A percentile compares a stretch with the other conserved stretches of the same genome.
These are phyloP conservation scores for Zygosaccharomyces bailii DNA, from an alignment of 805 yeast genomes.

Conservation along the genomic window DNA sequence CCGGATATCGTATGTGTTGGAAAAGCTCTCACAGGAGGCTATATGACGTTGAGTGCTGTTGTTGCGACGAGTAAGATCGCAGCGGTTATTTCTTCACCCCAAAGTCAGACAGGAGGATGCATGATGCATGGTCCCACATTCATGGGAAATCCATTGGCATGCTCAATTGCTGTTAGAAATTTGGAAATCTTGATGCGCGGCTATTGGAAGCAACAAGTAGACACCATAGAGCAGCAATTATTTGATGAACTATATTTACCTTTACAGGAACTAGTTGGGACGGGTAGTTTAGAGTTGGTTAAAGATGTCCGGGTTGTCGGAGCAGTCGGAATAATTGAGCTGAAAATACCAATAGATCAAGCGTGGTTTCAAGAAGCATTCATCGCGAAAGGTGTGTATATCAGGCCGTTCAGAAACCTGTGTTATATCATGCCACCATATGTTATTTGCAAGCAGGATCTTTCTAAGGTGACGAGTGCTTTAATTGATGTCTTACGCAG, in stretches of 20 bases:
- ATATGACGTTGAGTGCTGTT: constrained; percentile 27
- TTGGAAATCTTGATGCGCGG: constrained; percentile 26
- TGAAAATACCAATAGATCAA: constrained; percentile 18
- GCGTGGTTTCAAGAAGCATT: constrained; percentile 24
- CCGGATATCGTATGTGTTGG: constrained; percentile 32
- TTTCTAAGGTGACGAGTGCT: constrained; percentile 36
- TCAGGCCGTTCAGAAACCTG: constrained; percentile 27
- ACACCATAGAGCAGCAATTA: constrained; percentile 20
- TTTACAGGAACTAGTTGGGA: constrained; percentile 4
- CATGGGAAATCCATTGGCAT: constrained; percentile 32
- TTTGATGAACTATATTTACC: constrained; percentile 18
- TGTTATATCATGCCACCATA: constrained; percentile 33
- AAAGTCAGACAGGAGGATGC: constrained; percentile 22
- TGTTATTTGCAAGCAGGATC: constrained; percentile 12
- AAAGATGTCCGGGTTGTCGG: constrained; percentile 22
- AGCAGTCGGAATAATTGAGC: constrained; percentile 28
- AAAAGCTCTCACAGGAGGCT: constrained; percentile 31
- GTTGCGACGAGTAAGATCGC: constrained; percentile 20
- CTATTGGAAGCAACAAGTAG: constrained; percentile 23
- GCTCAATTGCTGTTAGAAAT: constrained; percentile 25
- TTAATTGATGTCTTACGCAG: constrained; percentile 41
- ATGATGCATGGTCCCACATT: constrained; percentile 35
- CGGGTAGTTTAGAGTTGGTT: constrained; percentile 14
- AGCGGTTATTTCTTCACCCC: constrained; percentile 19
- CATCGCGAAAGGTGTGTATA: constrained; percentile 20